A percentile compares a stretch with the other conserved stretches of the same genome.
phyloP scores from a whole-genome alignment of 176 grass and related monocot genomes.

The Bothriochloa decipiens region DNA sequence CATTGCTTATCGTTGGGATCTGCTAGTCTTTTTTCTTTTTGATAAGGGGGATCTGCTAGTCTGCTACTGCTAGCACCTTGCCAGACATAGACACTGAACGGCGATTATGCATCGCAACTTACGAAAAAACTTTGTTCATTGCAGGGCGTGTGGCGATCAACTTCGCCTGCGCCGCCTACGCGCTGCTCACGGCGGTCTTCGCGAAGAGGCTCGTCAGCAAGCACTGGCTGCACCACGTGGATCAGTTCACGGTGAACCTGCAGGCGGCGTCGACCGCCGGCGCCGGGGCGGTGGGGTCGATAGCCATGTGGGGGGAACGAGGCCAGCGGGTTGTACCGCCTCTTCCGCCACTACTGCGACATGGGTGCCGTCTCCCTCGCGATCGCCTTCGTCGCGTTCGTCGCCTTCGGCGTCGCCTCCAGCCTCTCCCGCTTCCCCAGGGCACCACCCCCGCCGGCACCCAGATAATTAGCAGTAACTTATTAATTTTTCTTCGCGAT shows the following conservation, averaged over 20 bases:
- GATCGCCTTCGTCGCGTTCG: constrained; percentile 37
- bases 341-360: constrained; percentile 48
- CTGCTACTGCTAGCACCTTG: no score
- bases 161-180: constrained; percentile 34
- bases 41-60: no score
- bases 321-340: constrained; percentile 49
- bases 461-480: not conserved
- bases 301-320: constrained; percentile 60
- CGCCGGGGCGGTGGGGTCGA: constrained; percentile 33
- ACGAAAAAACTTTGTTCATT: not conserved
- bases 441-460: not conserved
- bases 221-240: constrained; percentile 41
- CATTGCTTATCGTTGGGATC: not conserved
- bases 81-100: no score
- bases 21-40: not conserved
- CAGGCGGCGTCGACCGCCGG: constrained; percentile 38
- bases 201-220: not conserved
- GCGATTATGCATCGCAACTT: no score
- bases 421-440: constrained; percentile 46
- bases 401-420: constrained; percentile 27
- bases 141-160: constrained; percentile 47
- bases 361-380: constrained; percentile 32
- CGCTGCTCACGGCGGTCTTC: constrained; percentile 29
- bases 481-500: no score
- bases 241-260: constrained; percentile 46